These are phyloP conservation scores for Canavalia gladiata DNA, from an alignment of 306 rosid genomes.

Conservation along the genomic window DNA sequence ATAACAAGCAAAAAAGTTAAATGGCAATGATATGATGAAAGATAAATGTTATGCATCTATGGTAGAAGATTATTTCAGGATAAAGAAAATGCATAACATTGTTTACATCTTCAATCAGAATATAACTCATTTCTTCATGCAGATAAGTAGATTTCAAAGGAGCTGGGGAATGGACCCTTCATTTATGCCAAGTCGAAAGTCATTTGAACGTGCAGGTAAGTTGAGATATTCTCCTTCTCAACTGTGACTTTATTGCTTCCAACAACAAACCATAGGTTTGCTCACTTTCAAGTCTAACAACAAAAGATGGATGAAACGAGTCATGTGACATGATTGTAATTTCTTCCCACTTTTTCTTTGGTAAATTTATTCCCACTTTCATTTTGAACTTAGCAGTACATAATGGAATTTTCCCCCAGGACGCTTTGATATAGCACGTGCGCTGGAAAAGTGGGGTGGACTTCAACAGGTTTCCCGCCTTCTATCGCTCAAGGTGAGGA, in stretches of 20 bases:
- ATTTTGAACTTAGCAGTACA: slow-evolving; percentile 13
- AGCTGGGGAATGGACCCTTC: slow-evolving; percentile 97
- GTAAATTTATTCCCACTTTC: neutral
- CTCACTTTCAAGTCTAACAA: slow-evolving; percentile 1
- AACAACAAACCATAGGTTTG: slow-evolving; percentile 8
- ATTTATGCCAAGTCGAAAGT: slow-evolving; percentile 92
- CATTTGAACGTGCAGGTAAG: slow-evolving; percentile 95
- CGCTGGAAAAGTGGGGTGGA: slow-evolving; percentile 97
- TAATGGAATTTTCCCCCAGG: slow-evolving; percentile 58
- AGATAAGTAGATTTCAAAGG: slow-evolving; percentile 85
- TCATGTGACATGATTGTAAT: neutral
- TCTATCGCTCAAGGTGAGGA: slow-evolving; percentile 78
- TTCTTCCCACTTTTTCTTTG: neutral
- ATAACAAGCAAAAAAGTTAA: slow-evolving; percentile 3
- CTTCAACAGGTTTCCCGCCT: slow-evolving; percentile 92
- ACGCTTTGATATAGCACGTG: slow-evolving; percentile 89
- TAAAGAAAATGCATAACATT: slow-evolving; percentile 19
- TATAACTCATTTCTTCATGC: slow-evolving; percentile 45
- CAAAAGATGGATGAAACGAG: slow-evolving; percentile 23
- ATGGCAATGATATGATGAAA: slow-evolving; percentile 19
- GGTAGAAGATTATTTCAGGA: slow-evolving; percentile 11
- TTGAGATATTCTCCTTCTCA: slow-evolving; percentile 30
- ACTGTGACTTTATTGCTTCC: slow-evolving; percentile 5
- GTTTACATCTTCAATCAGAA: neutral
- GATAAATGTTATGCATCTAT: slow-evolving; percentile 27